phyloP scores from a whole-genome alignment of 192 early-diverging fungal genomes.

The Coemansia sp. region DNA sequence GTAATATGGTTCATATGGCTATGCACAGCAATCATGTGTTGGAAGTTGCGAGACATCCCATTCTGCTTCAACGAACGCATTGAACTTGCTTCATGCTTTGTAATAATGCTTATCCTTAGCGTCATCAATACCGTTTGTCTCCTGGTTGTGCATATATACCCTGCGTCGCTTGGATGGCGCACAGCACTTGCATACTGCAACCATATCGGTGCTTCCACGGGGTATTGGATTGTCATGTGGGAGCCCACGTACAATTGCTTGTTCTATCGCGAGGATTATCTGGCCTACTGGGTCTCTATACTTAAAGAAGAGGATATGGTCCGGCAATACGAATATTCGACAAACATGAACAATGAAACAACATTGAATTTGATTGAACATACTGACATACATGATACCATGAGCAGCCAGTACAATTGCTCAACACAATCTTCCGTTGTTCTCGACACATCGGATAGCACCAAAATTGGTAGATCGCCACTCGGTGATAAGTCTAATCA shows the following conservation, averaged over 20 bases:
- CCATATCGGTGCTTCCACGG: slow-evolving; percentile 32
- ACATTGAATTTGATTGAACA: slow-evolving; percentile 17
- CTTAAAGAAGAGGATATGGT: slow-evolving; percentile 40
- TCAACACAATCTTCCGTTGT: not conserved
- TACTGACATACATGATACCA: slow-evolving; percentile 1
- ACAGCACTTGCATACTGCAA: slow-evolving; percentile 32
- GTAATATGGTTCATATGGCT: slow-evolving; percentile 36
- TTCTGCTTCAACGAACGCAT: slow-evolving; percentile 46
- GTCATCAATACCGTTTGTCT: slow-evolving; percentile 33
- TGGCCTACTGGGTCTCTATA: slow-evolving; percentile 44
- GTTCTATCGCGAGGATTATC: slow-evolving; percentile 36
- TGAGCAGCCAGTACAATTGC: slow-evolving; percentile 4
- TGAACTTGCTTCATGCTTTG: slow-evolving; percentile 23
- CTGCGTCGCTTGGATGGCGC: slow-evolving; percentile 41
- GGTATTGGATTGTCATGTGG: slow-evolving; percentile 47
- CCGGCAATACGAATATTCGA: slow-evolving; percentile 32
- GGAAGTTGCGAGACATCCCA: slow-evolving; percentile 40
- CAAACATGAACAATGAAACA: slow-evolving; percentile 19
- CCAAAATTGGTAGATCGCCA: not conserved
- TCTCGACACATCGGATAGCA: not conserved
- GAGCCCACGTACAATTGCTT: slow-evolving; percentile 43
- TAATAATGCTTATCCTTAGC: slow-evolving; percentile 21
- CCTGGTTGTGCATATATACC: slow-evolving; percentile 28
- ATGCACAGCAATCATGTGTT: slow-evolving; percentile 28
- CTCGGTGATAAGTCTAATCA: too few species aligned